A percentile compares a stretch with the other conserved stretches of the same genome.
These are phyloP conservation scores for Cairneyella variabilis DNA, from an alignment of 495 filamentous ascomycete genomes.

Conservation along the genomic window DNA sequence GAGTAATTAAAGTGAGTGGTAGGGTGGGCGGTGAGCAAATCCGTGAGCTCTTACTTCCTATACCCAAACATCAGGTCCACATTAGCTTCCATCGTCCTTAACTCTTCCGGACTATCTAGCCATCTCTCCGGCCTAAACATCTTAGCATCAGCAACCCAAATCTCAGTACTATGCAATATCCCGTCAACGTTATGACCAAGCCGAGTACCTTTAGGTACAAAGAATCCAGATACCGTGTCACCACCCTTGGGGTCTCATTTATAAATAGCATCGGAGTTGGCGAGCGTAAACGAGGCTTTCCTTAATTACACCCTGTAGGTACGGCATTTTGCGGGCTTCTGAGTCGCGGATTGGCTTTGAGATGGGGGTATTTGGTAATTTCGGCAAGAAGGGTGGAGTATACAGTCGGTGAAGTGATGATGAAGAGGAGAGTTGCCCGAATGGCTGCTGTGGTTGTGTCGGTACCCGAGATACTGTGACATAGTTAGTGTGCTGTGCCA, in stretches of 20 bases:
- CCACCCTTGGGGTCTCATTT: slow-evolving; percentile 49
- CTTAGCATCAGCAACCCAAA: slow-evolving; percentile 44
- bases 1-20: too few relatives aligned
- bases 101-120: slow-evolving; percentile 34
- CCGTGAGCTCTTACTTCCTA: too few relatives aligned
- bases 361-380: slow-evolving; percentile 40
- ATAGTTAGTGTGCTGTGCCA: background rate
- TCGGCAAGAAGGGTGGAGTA: slow-evolving; percentile 53
- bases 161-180: slow-evolving; percentile 26
- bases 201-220: slow-evolving; percentile 54
- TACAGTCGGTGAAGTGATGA: slow-evolving; percentile 40
- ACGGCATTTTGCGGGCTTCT: slow-evolving; percentile 42
- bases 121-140: slow-evolving; percentile 50
- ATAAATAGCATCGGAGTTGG: slow-evolving; percentile 30
- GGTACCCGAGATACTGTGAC: slow-evolving; percentile 44
- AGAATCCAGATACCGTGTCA: slow-evolving; percentile 47
- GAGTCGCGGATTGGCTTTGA: slow-evolving; percentile 33
- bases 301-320: slow-evolving; percentile 48
- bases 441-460: slow-evolving; percentile 61
- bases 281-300: slow-evolving; percentile 42
- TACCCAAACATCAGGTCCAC: slow-evolving; percentile 40
- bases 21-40: too few relatives aligned
- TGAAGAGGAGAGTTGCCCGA: slow-evolving; percentile 49
- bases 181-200: slow-evolving; percentile 35
- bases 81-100: slow-evolving; percentile 31